Percentiles rank a stretch among this genome's conserved stretches.
Evolutionary conservation across 164 flowering plant species (phyloP).

Genomic region (Pachysandra terminalis): DNA sequence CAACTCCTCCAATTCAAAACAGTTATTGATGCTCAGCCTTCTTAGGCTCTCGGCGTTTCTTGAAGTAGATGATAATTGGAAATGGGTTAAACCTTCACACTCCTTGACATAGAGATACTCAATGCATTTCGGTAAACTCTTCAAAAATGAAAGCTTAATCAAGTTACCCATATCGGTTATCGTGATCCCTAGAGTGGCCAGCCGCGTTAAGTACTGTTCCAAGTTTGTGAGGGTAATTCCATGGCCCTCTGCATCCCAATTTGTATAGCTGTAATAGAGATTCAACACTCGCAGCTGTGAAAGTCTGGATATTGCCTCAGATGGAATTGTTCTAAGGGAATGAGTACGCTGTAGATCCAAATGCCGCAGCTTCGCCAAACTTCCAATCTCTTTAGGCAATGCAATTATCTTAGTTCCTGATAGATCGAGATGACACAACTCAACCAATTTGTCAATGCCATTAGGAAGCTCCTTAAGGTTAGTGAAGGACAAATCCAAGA

Average conservation of each 20-base stretch:
- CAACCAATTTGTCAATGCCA: slow-evolving; percentile 19
- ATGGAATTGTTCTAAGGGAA: slow-evolving; percentile 26
- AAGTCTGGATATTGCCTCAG: slow-evolving; percentile 26
- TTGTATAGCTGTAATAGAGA: slow-evolving; percentile 28
- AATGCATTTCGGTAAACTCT: slow-evolving; percentile 16
- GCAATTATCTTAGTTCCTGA: slow-evolving; percentile 27
- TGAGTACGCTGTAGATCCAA: slow-evolving; percentile 27
- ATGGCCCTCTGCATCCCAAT: slow-evolving; percentile 20
- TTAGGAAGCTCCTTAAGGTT: slow-evolving; percentile 27
- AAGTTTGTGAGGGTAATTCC: slow-evolving; percentile 21
- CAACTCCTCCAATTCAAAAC: slow-evolving; percentile 24
- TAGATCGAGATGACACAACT: slow-evolving; percentile 27
- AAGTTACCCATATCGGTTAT: slow-evolving; percentile 12
- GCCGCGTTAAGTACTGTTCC: slow-evolving; percentile 19
- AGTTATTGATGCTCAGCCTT: slow-evolving; percentile 31
- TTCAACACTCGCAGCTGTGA: slow-evolving; percentile 25
- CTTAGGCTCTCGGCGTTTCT: slow-evolving; percentile 23
- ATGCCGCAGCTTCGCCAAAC: slow-evolving; percentile 22
- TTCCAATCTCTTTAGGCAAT: slow-evolving; percentile 28
- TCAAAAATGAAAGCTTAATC: slow-evolving; percentile 14
- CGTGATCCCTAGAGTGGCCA: slow-evolving; percentile 30
- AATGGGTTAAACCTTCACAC: slow-evolving; percentile 21
- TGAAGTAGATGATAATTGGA: slow-evolving; percentile 10
- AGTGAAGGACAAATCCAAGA: slow-evolving; percentile 35
- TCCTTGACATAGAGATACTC: slow-evolving; percentile 24